phyloP scores from a whole-genome alignment of 176 grass and related monocot species.

The Leersia perrieri region DNA sequence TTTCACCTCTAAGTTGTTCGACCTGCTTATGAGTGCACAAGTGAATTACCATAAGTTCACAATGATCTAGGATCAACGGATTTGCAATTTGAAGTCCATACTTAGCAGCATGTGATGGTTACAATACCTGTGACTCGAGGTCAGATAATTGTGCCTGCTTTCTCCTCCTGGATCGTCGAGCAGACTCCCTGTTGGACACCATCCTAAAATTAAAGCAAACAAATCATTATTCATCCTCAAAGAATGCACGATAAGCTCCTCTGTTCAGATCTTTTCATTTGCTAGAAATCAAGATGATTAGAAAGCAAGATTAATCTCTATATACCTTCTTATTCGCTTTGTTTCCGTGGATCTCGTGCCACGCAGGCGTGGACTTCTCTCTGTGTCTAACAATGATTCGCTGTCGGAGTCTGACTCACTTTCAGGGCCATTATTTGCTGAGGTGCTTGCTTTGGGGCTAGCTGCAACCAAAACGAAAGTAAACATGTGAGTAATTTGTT shows the following conservation, averaged over 20 bases:
- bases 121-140: slow-evolving; percentile 67
- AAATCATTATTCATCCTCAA: neutral
- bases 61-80: neutral
- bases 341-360: slow-evolving; percentile 36
- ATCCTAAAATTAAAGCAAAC: slow-evolving; percentile 50
- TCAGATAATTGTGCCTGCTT: slow-evolving; percentile 71
- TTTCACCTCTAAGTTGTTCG: slow-evolving; percentile 66
- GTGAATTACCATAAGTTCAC: neutral
- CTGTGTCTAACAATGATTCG: slow-evolving; percentile 42
- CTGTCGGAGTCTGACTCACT: slow-evolving; percentile 65
- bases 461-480: slow-evolving; percentile 27
- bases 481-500: neutral
- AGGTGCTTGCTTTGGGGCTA: slow-evolving; percentile 10
- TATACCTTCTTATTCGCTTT: slow-evolving; percentile 70
- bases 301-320: neutral
- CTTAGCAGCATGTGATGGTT: neutral
- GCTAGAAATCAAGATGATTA: neutral
- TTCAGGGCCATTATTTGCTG: slow-evolving; percentile 11
- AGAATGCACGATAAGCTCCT: slow-evolving; percentile 1
- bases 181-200: slow-evolving; percentile 91
- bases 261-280: neutral
- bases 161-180: slow-evolving; percentile 70
- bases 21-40: slow-evolving; percentile 48
- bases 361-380: slow-evolving; percentile 40
- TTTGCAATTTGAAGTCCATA: neutral